Conservation (phyloP, 2,329 filamentous ascomycete species). For the Mariannaea sp. region DNA sequence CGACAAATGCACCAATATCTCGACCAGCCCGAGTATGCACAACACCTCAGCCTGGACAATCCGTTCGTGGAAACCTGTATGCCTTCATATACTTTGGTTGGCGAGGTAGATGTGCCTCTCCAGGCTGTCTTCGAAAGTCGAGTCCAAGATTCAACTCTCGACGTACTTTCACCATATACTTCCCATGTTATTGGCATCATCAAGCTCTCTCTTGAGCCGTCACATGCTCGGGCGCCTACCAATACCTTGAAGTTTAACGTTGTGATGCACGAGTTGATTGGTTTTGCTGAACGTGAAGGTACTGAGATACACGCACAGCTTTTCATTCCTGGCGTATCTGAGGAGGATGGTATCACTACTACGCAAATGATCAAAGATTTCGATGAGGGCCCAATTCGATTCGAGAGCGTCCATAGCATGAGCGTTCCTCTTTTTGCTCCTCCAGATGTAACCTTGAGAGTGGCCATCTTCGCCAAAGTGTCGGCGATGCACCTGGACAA, state of each 20-base stretch:
- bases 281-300: constrained; percentile 93
- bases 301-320: constrained; percentile 95
- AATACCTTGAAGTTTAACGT: constrained; percentile 98
- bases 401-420: constrained; percentile 99
- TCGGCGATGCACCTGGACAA: constrained; percentile 96
- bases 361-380: constrained; percentile 95
- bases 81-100: constrained; percentile 89
- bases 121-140: constrained; percentile 92
- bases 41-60: constrained; percentile 90
- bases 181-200: constrained; percentile 89
- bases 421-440: constrained; percentile 79
- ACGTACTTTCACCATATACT: constrained; percentile 91
- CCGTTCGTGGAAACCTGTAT: constrained; percentile 91
- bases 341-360: constrained; percentile 89
- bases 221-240: constrained; percentile 86
- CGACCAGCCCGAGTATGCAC: constrained; percentile 90
- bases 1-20: constrained; percentile 96
- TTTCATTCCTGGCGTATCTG: constrained; percentile 90
- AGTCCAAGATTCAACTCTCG: constrained; percentile 91
- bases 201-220: constrained; percentile 88
- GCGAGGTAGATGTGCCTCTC: constrained; percentile 90
- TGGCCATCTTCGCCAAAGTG: constrained; percentile 90
- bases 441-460: constrained; percentile 74
- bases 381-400: constrained; percentile 88
- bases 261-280: constrained; percentile 94